Conservation (phyloP, 257 asterid genomes). For the Cruciata laevipes region DNA sequence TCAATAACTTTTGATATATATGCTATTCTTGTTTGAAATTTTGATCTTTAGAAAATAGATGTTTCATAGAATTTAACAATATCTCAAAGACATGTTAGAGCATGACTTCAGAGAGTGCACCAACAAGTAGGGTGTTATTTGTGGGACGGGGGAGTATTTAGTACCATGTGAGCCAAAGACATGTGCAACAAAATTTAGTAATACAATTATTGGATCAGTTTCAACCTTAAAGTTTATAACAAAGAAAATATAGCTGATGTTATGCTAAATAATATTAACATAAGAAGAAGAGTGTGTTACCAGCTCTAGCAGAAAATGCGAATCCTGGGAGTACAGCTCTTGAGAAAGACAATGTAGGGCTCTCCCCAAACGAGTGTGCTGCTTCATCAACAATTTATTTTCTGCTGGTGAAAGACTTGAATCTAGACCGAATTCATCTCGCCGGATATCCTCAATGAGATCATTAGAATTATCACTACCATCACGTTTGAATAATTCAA, state of each 20-base stretch:
- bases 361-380: conserved; percentile 95
- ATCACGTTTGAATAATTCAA: conserved; percentile 18
- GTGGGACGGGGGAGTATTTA: not conserved
- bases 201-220: not conserved
- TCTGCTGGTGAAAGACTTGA: conserved; percentile 51
- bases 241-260: not conserved
- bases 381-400: conserved; percentile 75
- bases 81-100: no score
- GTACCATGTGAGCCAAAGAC: not conserved
- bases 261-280: not conserved
- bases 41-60: no score
- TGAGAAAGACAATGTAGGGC: conserved; percentile 97
- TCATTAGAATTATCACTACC: conserved; percentile 32
- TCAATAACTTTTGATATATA: no score
- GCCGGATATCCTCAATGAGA: conserved; percentile 64
- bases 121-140: no score
- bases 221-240: not conserved
- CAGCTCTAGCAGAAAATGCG: conserved; percentile 96
- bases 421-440: conserved; percentile 84
- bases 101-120: no score
- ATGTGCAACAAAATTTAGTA: not conserved
- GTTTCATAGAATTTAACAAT: no score
- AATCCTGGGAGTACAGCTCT: conserved; percentile 94
- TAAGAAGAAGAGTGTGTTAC: conserved; percentile 32
- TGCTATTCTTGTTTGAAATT: no score